phyloP scores from a whole-genome alignment of 371 early-diverging fungal genomes.

The Caulochytrium protostelioides region DNA sequence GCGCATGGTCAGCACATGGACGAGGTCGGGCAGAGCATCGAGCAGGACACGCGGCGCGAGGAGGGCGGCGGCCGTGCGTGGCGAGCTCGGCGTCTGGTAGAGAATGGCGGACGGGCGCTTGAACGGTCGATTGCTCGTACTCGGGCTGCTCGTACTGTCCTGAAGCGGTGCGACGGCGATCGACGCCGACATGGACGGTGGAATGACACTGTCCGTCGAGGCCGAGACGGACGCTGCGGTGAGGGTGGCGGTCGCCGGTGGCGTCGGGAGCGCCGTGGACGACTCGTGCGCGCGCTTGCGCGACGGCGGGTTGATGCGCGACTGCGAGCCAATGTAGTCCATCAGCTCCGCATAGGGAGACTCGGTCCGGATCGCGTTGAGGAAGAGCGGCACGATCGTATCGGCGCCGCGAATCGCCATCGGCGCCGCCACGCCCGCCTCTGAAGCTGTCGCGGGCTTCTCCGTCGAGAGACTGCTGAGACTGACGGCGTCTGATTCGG shows the following conservation, averaged over 20 bases:
- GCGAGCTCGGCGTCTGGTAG: neutral
- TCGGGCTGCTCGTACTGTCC: neutral
- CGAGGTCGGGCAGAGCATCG: conserved; percentile 16
- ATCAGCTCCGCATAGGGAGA: no score
- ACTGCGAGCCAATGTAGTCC: no score
- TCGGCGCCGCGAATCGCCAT: no score
- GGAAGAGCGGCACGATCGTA: no score
- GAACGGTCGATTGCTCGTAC: neutral
- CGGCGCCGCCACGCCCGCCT: no score
- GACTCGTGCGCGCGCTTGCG: no score
- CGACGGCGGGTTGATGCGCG: no score
- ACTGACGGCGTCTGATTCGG: neutral
- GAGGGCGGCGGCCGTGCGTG: neutral
- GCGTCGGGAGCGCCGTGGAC: no score
- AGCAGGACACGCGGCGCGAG: conserved; percentile 3
- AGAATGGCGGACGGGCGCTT: no score
- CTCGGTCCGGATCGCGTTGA: no score
- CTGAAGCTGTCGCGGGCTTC: neutral
- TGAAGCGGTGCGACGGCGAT: neutral
- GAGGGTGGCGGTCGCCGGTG: no score
- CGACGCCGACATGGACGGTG: neutral
- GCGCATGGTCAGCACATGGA: conserved; percentile 37
- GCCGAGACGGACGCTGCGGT: no score
- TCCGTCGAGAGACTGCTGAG: neutral
- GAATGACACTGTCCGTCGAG: neutral